Conservation (phyloP, 1,284 basidiomycete species). For the Peniophora sp. region DNA sequence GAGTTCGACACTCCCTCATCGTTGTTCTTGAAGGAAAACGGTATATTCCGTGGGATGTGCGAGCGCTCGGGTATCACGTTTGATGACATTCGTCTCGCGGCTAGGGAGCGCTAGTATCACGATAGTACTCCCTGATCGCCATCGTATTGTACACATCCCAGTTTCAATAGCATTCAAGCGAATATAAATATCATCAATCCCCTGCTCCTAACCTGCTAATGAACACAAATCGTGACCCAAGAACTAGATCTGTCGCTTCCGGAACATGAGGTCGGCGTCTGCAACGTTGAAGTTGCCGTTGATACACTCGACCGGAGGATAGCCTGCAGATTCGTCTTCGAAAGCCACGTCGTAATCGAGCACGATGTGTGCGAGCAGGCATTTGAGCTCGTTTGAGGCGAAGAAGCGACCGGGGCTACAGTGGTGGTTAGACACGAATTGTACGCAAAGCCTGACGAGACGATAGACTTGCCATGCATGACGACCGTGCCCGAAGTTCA, state of each 20-base stretch:
- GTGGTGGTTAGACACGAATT: neutral
- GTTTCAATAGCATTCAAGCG: too few relatives aligned
- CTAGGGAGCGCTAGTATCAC: constrained; percentile 6
- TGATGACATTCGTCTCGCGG: constrained; percentile 33
- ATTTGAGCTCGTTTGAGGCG: constrained; percentile 17
- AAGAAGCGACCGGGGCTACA: constrained; percentile 21
- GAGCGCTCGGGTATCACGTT: constrained; percentile 48
- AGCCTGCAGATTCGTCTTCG: constrained; percentile 5
- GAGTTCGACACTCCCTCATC: constrained; percentile 66
- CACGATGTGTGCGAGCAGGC: constrained; percentile 17
- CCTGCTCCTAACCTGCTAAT: too few relatives aligned
- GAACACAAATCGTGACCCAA: too few relatives aligned
- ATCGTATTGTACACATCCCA: too few relatives aligned
- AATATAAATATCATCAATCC: too few relatives aligned
- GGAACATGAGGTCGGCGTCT: neutral
- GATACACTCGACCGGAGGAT: neutral
- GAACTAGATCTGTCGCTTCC: neutral
- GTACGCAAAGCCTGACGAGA: too few relatives aligned
- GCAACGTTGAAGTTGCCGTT: neutral
- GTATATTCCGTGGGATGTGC: constrained; percentile 66
- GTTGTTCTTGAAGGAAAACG: constrained; percentile 41
- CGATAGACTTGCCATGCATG: constrained; percentile 22
- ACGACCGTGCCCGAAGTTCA: constrained; percentile 20
- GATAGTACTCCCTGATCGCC: too few relatives aligned
- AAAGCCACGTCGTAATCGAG: constrained; percentile 17